Evolutionary conservation across 306 rosid species (phyloP), one percentile per base, ranked within the genome.

Genomic region (Corylus avellana): DNA sequence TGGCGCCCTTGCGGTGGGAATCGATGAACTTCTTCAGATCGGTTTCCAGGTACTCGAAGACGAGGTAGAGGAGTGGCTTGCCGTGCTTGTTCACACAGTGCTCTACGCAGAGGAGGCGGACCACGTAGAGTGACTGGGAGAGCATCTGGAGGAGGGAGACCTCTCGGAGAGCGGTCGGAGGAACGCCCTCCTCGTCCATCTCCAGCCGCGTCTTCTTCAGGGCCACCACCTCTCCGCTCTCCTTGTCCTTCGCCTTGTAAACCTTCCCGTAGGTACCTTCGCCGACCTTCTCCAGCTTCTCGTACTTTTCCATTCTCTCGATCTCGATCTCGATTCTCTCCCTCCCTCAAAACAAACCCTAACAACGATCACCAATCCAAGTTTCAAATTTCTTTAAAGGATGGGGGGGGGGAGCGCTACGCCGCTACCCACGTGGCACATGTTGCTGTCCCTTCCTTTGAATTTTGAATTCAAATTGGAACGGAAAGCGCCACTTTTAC

Each of bases 181-280:
- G 98, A 8, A 94, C 89, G 4, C 98, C 98, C 42, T 94, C 97
- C n/a, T 94, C 98, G 72, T 94, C 98, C 98, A 94, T 94, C 72
- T 94, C 97, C 8, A 94, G 85, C 8, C 97, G 90, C 0, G 97
- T 94, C 84, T 94, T 94, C 83, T 94, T 94, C 1, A 94, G 86
- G 0, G 98, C 98, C 1, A 94, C 98, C 39, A 94, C 16, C 32
- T 92, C 92, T 12, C 98, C 98, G 0, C 84, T 91, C 12, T 86
- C 84, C 46, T 90, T 91, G 81, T 94, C 97, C 37, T 88, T 86
- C 0, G 98, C 98, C 76, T 94, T 94, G 91, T 94, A 94, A 1
- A 94, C 98, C 68, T 94, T 94, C 12, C 98, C 98, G 83, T 95
- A 95, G 0, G 98, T 95, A 2, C 98, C 98, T 85, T 95, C 98